Conservation (phyloP, 768 basidiomycete genomes). For the Pholiota conissans region DNA sequence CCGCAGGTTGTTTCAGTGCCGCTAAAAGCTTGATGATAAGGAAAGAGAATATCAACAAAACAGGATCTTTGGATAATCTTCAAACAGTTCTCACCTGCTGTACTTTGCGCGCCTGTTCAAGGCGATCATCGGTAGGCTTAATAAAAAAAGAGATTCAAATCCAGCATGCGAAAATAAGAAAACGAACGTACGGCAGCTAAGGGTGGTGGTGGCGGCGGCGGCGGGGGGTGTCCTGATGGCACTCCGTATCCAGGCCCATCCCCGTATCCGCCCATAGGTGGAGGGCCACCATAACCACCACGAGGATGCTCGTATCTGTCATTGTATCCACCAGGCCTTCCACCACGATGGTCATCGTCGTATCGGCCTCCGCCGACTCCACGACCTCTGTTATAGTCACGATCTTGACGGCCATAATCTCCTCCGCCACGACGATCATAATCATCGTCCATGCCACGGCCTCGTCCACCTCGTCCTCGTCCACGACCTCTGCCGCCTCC, state of each 20-base stretch:
- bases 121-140: slow-evolving; percentile 68
- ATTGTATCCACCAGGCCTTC: slow-evolving; percentile 41
- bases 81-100: slow-evolving; percentile 53
- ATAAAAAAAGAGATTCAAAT: neutral
- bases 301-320: slow-evolving; percentile 45
- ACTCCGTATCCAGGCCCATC: slow-evolving; percentile 29
- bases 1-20: slow-evolving; percentile 72
- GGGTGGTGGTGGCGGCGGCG: slow-evolving; percentile 25
- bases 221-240: slow-evolving; percentile 27
- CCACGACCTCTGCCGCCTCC: slow-evolving; percentile 28
- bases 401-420: slow-evolving; percentile 41
- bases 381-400: slow-evolving; percentile 36
- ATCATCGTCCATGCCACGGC: slow-evolving; percentile 41
- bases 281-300: slow-evolving; percentile 32
- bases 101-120: slow-evolving; percentile 86
- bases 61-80: neutral
- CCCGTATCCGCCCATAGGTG: slow-evolving; percentile 22
- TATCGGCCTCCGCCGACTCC: slow-evolving; percentile 41
- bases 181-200: slow-evolving; percentile 20
- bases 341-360: slow-evolving; percentile 41
- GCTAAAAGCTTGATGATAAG: slow-evolving; percentile 53
- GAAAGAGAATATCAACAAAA: neutral
- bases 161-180: neutral
- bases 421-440: slow-evolving; percentile 40
- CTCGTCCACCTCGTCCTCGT: slow-evolving; percentile 33